Evolutionary conservation across 805 yeast species (phyloP), one percentile per base, ranked within the genome.

Genomic region (Starmera quercuum): DNA sequence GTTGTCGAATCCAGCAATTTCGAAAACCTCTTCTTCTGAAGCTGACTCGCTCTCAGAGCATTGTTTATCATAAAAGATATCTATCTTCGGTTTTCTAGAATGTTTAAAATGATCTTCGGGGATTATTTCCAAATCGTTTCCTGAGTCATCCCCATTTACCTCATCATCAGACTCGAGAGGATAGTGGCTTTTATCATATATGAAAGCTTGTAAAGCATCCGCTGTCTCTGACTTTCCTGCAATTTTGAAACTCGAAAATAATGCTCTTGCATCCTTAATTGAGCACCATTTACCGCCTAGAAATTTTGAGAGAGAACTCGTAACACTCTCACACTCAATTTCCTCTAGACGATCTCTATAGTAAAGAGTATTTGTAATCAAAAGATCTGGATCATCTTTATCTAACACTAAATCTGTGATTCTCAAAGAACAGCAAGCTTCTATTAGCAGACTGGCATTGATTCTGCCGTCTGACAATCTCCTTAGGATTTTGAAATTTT

Each of bases 271-370:
- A 36, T 41, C 45, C 18, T 33, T 34, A 4, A 40, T 34, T 4
- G 51, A 44, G 12, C 47, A 40, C 59, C 59, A 54, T 28, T 42
- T 37, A 2, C 59, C 59, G 37, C 42, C 44, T 5, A 54, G 9
- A 9, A 29, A 13, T 24, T 30, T 35, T 9, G 32, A 14, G 13
- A 22, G 33, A 20, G 36, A 21, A 13, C 32, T 28, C 2, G 30
- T 28, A 11, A 50, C 46, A n/a, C 45, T 31, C 25, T 52, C 54
- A 24, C 37, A 40, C 1, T 37, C 30, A n/a, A 36, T 24, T 7
- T 22, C 30, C 20, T 49, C 46, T 6, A 55, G 15, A 13, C 21
- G n/a, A 34, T 54, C 58, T 17, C 50, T 35, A 30, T 37, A 47
- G 21, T 41, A 49, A 6, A 55, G 22, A 27, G 49, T 58, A 31